Conservation (phyloP, 306 rosid genomes). For the Casuarina glauca region DNA sequence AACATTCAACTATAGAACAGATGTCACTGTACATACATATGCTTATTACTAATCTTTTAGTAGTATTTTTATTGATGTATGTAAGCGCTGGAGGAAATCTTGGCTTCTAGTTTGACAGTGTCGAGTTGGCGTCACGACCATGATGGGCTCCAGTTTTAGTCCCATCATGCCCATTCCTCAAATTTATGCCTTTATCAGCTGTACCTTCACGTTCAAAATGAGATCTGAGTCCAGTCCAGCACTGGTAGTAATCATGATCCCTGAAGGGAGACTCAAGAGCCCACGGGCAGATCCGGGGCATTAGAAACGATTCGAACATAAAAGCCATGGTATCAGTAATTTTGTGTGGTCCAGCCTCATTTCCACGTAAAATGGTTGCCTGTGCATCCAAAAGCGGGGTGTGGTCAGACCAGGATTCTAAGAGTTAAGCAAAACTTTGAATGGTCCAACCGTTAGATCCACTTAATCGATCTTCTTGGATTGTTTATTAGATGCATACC, state of each 20-base stretch:
- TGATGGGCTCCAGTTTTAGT: conserved; percentile 10
- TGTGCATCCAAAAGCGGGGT: conserved; percentile 20
- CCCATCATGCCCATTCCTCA: conserved; percentile 16
- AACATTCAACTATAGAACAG: neutral
- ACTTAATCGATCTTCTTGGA: neutral
- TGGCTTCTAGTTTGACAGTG: neutral
- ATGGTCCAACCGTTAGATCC: neutral
- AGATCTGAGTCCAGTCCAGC: conserved; percentile 86
- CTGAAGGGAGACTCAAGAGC: conserved; percentile 76
- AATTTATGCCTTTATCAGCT: conserved; percentile 9
- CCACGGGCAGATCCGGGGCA: conserved; percentile 71
- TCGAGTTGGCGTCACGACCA: neutral
- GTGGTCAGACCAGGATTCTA: conserved; percentile 4
- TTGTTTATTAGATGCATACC: conserved; percentile 45
- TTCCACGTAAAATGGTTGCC: conserved; percentile 73
- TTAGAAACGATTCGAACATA: conserved; percentile 88
- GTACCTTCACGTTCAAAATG: conserved; percentile 53
- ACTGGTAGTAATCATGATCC: conserved; percentile 84
- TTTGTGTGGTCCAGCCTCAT: conserved; percentile 62
- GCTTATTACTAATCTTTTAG: neutral
- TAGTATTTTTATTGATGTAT: neutral
- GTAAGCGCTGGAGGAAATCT: neutral
- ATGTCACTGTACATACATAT: neutral
- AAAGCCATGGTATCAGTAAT: conserved; percentile 81
- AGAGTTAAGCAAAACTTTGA: neutral